Conservation (phyloP, 345 rosid species). For the Toxicodendron radicans region DNA sequence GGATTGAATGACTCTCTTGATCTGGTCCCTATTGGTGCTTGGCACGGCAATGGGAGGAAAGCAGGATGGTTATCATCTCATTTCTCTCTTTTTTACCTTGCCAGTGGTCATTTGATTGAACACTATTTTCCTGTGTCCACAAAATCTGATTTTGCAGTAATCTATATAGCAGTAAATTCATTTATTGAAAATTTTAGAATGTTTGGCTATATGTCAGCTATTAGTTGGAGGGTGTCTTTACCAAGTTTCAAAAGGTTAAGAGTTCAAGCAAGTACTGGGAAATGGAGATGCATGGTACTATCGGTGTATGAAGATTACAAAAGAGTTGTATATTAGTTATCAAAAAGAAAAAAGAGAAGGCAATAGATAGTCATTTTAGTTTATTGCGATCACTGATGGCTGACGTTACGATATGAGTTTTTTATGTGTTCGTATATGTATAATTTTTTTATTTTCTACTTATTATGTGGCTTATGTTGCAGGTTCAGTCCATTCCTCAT, state of each 20-base stretch:
- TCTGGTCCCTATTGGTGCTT: constrained; percentile 91
- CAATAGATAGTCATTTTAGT: not conserved
- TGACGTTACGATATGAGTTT: no score
- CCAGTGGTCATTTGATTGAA: not conserved
- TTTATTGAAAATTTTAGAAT: not conserved
- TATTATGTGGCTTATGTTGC: constrained; percentile 17
- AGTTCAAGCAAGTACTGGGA: not conserved
- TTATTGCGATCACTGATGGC: not conserved
- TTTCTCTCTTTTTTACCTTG: not conserved
- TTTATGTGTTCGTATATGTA: not conserved
- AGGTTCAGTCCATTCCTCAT: constrained; percentile 95
- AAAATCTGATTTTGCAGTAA: not conserved
- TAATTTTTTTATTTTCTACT: not conserved
- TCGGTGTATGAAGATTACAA: not conserved
- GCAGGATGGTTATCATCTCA: constrained; percentile 77
- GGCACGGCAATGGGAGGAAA: constrained; percentile 96
- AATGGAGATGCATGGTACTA: not conserved
- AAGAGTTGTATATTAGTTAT: not conserved
- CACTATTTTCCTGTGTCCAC: not conserved
- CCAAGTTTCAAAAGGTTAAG: not conserved
- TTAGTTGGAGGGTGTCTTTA: not conserved
- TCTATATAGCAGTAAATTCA: not conserved
- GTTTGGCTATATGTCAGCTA: not conserved
- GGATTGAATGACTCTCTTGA: constrained; percentile 81
- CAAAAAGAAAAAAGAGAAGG: not conserved